Evolutionary conservation across 208 protist species (phyloP), one percentile per base, ranked within the genome.

Genomic region (Leishmania arabica): DNA sequence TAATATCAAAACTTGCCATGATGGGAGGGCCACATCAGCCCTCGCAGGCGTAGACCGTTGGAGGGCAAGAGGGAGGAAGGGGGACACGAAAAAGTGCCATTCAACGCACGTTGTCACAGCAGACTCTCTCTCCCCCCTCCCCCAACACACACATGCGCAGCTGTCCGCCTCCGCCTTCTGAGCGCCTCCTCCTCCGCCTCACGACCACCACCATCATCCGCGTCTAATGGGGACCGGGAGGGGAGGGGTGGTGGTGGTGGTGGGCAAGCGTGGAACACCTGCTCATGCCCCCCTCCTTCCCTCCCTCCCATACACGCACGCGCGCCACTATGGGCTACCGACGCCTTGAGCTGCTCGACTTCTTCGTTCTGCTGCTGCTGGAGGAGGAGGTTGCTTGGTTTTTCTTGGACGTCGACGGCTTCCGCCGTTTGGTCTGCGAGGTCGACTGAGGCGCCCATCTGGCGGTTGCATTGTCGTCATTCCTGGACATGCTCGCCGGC

Each of bases 271-370:
- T 31, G 58, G 9, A 11, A 15, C 58, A 31, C 58, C 58, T 64
- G 27, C 58, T 34, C 58, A 64, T 31, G 31, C n/a, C 60, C 60
- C 19, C 37, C 37, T 45, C 45, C 68, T 34, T n/a, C 42, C 42
- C 68, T 31, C 42, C 34, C 45, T 53, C 13, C 13, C 24, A 42
- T 31, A 37, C 21, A 60, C 56, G 34, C 34, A 42, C 51, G 53
- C 34, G 34, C 31, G 34, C 51, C 45, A 62, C 72, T 8, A 42
- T 21, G n/a, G 51, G 9, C 53, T 64, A 65, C 51, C 74, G 31
- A 24, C 53, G 74, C 74, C 74, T 37, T 31, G 56, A 65, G 74
- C 56, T 77, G 74, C n/a, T 27, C 11, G 69, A 47, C n/a, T 62
- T 47, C 72, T 56, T 76, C 1, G 11, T 76, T 1, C 24, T 76